Evolutionary conservation across 177 flowering plant genomes (phyloP), one percentile per base, ranked within the genome.

Genomic region (Telopea speciosissima): DNA sequence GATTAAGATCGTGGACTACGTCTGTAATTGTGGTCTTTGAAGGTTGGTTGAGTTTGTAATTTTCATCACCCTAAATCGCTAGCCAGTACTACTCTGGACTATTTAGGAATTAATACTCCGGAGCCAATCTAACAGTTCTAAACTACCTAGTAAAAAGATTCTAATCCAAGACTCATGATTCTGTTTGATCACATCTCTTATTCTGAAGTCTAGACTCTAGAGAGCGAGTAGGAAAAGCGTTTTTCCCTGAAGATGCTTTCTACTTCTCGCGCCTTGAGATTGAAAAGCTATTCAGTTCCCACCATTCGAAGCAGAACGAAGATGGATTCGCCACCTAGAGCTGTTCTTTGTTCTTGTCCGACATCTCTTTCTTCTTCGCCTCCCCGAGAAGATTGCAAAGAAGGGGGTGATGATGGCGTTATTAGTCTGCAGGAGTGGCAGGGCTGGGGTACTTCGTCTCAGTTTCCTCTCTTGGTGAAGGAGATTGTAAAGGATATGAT

Each of bases 401-500:
- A 26, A 5, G 85, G 66, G 31, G 58, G 22, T 25, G 75, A 17
- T 21, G 79, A 44, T 64, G 78, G 65, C n/a, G 22, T 42, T 8
- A 79, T 90, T 31, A 78, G 86, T 61, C 63, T 82, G 70, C 75
- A 85, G 73, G 97, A 95, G 74, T 95, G 97, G 99, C 90, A 85
- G 78, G 83, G 80, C 33, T 95, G 97, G 97, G 99, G 99, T 26
- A 76, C 89, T n/a, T 67, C 75, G 2, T 91, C 97, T 36, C 86
- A 85, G 19, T 21, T 92, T 1, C 99, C 97, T 0, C 65, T 78
- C 24, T 77, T 80, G 87, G 96, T 95, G 60, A 42, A 68, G 11
- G 83, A 85, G 73, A 69, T 89, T 36, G 77, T 87, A 69, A 78
- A 81, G 33, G 88, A 89, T 16, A 74, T 94, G 90, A 89, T 80